A percentile compares a stretch with the other conserved stretches of the same genome.
Evolutionary conservation across 345 rosid species (phyloP).

Genomic region (Populus tremula): DNA sequence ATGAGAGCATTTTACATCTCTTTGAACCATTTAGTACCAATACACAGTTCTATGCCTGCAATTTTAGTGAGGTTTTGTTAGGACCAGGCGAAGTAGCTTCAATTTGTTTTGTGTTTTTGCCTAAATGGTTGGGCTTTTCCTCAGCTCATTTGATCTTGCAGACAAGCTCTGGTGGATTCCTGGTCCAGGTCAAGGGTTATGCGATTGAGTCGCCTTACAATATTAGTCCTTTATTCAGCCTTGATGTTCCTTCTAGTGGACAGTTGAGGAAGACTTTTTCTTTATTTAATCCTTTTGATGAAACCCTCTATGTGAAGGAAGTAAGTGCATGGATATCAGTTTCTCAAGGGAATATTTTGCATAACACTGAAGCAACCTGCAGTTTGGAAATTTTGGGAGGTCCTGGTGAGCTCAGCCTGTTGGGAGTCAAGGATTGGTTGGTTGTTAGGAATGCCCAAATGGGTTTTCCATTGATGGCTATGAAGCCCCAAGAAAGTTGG

Average conservation of each 20-base stretch:
- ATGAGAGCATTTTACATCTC: conserved; percentile 53
- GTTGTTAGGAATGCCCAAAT: conserved; percentile 35
- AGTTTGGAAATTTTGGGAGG: conserved; percentile 24
- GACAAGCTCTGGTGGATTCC: conserved; percentile 66
- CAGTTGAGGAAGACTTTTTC: conserved; percentile 50
- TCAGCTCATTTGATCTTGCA: conserved; percentile 56
- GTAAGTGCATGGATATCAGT: conserved; percentile 52
- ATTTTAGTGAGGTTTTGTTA: conserved; percentile 47
- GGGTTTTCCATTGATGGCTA: conserved; percentile 45
- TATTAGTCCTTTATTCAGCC: conserved; percentile 39
- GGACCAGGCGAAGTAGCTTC: conserved; percentile 61
- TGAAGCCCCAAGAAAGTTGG: conserved; percentile 53
- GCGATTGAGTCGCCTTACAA: conserved; percentile 55
- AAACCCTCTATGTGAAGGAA: conserved; percentile 48
- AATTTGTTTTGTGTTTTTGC: conserved; percentile 64
- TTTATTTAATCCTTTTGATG: conserved; percentile 60
- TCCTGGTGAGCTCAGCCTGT: conserved; percentile 23
- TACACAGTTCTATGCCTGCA: conserved; percentile 62
- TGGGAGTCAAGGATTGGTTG: conserved; percentile 50
- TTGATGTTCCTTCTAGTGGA: conserved; percentile 39
- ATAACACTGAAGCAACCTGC: conserved; percentile 52
- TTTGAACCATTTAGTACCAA: conserved; percentile 61
- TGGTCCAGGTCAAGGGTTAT: conserved; percentile 60
- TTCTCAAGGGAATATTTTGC: conserved; percentile 47
- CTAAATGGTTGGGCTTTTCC: conserved; percentile 57